phyloP scores from a whole-genome alignment of 257 asterid species.

The Przewalskia tangutica region DNA sequence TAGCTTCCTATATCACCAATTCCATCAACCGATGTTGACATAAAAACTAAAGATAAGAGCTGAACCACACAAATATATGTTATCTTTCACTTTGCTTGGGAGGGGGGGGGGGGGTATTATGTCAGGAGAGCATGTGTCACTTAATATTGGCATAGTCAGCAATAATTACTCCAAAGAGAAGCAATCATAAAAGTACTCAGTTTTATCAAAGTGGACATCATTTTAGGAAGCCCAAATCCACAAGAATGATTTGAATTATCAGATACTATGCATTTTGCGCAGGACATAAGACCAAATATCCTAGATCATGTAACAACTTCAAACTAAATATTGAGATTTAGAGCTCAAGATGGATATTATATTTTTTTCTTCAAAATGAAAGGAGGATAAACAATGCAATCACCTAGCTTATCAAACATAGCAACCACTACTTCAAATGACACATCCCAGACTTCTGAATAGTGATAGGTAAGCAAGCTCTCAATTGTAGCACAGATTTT shows the following conservation, averaged over 20 bases:
- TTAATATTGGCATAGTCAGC: not conserved
- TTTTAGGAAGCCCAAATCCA: not conserved
- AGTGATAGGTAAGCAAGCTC: constrained; percentile 72
- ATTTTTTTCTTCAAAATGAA: no score
- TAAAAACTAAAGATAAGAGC: no score
- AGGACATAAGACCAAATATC: not conserved
- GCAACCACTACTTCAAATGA: constrained; percentile 74
- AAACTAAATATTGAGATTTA: constrained; percentile 1
- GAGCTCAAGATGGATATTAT: not conserved
- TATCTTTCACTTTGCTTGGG: no score
- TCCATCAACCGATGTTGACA: no score
- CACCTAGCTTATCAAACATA: constrained; percentile 86
- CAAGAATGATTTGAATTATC: not conserved
- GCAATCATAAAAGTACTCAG: not conserved
- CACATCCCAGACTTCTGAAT: constrained; percentile 70
- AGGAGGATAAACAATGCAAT: not conserved
- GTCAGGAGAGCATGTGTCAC: not conserved
- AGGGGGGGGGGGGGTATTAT: no score
- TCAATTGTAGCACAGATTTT: constrained; percentile 72
- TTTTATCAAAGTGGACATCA: not conserved
- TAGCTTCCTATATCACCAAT: not conserved
- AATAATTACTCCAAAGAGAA: not conserved
- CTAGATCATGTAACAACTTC: not conserved
- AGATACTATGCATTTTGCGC: not conserved
- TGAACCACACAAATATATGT: not conserved